Base-by-base conservation (phyloP, 2,329 filamentous ascomycete genomes). In the Pyrenophora teres region DNA sequence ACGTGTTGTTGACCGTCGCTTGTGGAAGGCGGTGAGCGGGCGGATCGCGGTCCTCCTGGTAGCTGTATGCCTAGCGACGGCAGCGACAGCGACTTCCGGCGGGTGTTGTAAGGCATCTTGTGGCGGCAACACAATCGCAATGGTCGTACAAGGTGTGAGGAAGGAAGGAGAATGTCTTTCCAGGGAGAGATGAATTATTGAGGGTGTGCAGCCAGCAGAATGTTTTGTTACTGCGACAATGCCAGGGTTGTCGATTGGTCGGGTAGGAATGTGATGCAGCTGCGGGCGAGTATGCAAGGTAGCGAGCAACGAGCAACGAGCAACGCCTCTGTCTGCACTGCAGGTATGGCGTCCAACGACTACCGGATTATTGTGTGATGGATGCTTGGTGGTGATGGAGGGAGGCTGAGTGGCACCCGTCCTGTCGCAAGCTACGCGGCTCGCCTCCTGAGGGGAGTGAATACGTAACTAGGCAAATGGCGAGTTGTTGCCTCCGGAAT, bases 41-140 rank as follows among this genome's bases (percentile, higher is more conserved):
- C 66, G 50, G 78, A 72, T 69, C 82, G 80, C 60, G 81, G 81
- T 37, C 46, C 68, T 53, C 69, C 69, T 48, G 85, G 85, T 46
- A 97, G 81, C 68, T 94, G 90, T 67, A 97, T 96, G 73, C 94
- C 94, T 68, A 97, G 83, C 63, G 92, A 95, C 54, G 91, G 89
- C 70, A 97, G 81, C 57, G 92, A 97, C 63, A 99, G 81, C 71
- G 92, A 96, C 81, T 97, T 97, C 76, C 92, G 88, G 77, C 93
- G 89, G 64, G 93, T 97, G 77, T 97, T 96, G 82, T 97, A 97
- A 71, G 88, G 89, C 91, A 96, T 96, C 68, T 65, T 78, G 54
- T 33, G 21, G 56, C 37, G 39, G 46, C 49, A 51, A 48, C 30
- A 49, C 41, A 41, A 56, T 49, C 49, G 52, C 37, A 56, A 53